Evolutionary conservation across 345 rosid species (phyloP).

Genomic region (Corymbia maculata): DNA sequence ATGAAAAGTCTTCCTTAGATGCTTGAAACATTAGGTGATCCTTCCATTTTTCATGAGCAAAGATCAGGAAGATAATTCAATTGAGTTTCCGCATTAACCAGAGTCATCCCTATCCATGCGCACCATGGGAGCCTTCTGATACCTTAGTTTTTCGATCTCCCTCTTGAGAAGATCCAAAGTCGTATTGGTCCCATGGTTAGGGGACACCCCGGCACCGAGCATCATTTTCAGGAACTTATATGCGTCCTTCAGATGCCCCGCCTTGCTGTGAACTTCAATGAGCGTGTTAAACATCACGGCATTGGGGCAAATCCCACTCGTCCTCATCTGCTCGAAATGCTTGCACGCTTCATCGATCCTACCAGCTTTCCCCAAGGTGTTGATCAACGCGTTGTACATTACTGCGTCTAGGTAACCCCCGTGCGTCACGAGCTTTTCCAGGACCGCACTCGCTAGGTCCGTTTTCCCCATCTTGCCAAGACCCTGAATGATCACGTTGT

Average conservation of each 20-base stretch:
- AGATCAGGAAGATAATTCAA: not conserved
- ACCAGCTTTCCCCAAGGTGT: conserved; percentile 76
- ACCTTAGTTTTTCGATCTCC: conserved; percentile 66
- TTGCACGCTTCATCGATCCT: conserved; percentile 55
- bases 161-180: conserved; percentile 66
- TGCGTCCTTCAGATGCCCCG: conserved; percentile 69
- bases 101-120: not conserved
- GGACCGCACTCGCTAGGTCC: conserved; percentile 59
- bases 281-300: conserved; percentile 77
- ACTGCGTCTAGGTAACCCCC: conserved; percentile 85
- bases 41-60: not conserved
- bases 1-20: too few species aligned
- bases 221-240: conserved; percentile 58
- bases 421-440: conserved; percentile 52
- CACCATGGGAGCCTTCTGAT: conserved; percentile 54
- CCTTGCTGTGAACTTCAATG: conserved; percentile 82
- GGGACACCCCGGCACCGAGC: conserved; percentile 72
- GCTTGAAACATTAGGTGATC: not conserved
- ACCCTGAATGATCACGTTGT: conserved; percentile 81
- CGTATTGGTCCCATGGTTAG: conserved; percentile 77
- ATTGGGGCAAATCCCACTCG: conserved; percentile 61
- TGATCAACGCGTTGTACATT: conserved; percentile 88
- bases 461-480: conserved; percentile 89
- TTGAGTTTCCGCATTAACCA: not conserved
- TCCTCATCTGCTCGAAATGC: conserved; percentile 75